Conservation (phyloP, 139 green algal species). For the Chlorokybus atmophyticus region DNA sequence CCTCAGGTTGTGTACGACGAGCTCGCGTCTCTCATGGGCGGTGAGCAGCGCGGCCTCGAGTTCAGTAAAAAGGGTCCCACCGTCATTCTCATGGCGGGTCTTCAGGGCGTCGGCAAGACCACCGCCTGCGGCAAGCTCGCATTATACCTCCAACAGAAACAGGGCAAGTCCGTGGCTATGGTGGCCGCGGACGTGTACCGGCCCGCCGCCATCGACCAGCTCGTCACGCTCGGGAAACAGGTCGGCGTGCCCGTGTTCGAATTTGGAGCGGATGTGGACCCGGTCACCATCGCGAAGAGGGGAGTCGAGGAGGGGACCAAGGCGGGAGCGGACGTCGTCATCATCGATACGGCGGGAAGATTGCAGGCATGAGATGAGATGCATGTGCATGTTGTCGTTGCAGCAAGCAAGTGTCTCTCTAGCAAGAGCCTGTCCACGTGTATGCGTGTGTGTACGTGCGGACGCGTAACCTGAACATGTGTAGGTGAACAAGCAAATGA, state of each 20-base stretch:
- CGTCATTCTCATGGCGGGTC: constrained; percentile 39
- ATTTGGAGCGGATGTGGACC: constrained; percentile 44
- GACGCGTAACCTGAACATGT: no score
- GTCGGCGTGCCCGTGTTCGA: constrained; percentile 75
- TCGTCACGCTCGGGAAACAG: constrained; percentile 38
- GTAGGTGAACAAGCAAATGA: constrained; percentile 79
- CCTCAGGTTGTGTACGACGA: constrained; percentile 66
- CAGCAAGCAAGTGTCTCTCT: no score
- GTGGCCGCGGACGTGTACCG: constrained; percentile 90
- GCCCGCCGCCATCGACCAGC: constrained; percentile 88
- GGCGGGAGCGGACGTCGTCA: constrained; percentile 56
- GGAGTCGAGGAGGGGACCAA: constrained; percentile 57
- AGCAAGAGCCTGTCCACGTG: constrained; percentile 6
- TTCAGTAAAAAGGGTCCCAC: constrained; percentile 19
- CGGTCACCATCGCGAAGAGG: constrained; percentile 31
- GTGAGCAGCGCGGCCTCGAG: background rate
- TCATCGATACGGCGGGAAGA: constrained; percentile 90
- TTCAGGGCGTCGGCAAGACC: constrained; percentile 93
- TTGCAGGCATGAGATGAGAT: constrained; percentile 38
- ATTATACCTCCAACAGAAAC: constrained; percentile 58
- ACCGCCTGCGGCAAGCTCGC: constrained; percentile 91
- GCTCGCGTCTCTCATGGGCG: constrained; percentile 82
- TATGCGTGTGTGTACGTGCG: background rate
- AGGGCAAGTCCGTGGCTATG: constrained; percentile 53
- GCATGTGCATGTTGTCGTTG: background rate